These are phyloP conservation scores for Trypanosoma rangeli DNA, from an alignment of 208 protist species.

Conservation along the genomic window DNA sequence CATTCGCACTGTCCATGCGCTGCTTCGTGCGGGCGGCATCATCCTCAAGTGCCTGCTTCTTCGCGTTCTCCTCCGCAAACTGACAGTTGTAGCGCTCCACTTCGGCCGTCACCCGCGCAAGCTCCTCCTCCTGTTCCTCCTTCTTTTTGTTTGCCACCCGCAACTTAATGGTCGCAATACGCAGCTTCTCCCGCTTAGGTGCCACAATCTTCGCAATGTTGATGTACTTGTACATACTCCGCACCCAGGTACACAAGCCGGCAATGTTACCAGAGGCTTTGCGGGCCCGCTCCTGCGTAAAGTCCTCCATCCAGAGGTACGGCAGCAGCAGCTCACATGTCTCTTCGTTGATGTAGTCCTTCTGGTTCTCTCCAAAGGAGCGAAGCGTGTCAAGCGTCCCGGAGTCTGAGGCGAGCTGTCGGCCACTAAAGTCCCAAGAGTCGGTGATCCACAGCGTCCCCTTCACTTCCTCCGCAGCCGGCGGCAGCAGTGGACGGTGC, in stretches of 20 bases:
- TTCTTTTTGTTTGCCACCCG: conserved; percentile 94
- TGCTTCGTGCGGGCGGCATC: conserved; percentile 95
- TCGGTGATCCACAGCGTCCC: conserved; percentile 87
- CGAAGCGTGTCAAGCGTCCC: conserved; percentile 76
- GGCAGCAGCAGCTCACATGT: conserved; percentile 97
- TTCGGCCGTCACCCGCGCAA: conserved; percentile 93
- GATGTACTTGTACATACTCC: conserved; percentile 97
- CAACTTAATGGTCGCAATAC: conserved; percentile 89
- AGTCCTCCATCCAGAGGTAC: conserved; percentile 96
- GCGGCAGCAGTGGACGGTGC: conserved; percentile 73
- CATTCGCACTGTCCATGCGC: conserved; percentile 96
- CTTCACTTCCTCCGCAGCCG: conserved; percentile 81
- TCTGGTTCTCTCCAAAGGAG: conserved; percentile 84
- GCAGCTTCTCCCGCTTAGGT: conserved; percentile 95
- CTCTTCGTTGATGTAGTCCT: conserved; percentile 98
- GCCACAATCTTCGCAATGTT: conserved; percentile 96
- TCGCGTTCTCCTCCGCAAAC: conserved; percentile 92
- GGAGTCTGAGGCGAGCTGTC: conserved; percentile 80
- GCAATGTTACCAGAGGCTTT: conserved; percentile 92
- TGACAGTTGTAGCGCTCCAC: conserved; percentile 93
- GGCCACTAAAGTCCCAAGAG: conserved; percentile 89
- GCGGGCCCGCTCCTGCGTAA: conserved; percentile 92
- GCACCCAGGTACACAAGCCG: conserved; percentile 96
- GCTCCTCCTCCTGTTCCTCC: conserved; percentile 94
- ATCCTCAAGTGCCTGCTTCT: conserved; percentile 97